Evolutionary conservation across 1,284 basidiomycete genomes (phyloP), one percentile per base, ranked within the genome.

Genomic region (Coniophora puteana): DNA sequence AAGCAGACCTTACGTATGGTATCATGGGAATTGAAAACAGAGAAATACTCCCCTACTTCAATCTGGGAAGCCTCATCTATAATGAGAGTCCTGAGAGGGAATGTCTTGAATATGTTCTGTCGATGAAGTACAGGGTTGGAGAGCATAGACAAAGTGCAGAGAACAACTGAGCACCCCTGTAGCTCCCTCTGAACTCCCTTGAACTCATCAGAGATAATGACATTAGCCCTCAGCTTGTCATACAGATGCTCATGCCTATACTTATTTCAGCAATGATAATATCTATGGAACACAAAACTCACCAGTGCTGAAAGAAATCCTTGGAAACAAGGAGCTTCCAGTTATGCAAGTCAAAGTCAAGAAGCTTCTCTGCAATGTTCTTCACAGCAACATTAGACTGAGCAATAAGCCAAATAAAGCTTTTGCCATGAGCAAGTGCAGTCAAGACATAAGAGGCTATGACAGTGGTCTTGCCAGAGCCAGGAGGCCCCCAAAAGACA

Each of bases 81-180:
- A 29, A 64, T 50, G 14, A 76, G 50, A 21, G 56, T 64, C 11
- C 50, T 45, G 22, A 73, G 34, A 12, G 71, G 68, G 3, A 54
- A 51, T 11, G 4, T 46, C 8, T 2, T 38, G 8, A 64, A 64
- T 5, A 35, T 20, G 7, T 21, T 14, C 32, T 8, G 18, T 3
- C 30, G 69, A 1, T 40, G 53, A 40, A 87, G 51, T 0, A 3
- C 12, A 0, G 16, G 27, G 46, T 69, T 71, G 3, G 83, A 79
- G 1, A 89, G 69, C 83, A 88, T 89, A 54, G 72, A 72, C 0
- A 88, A 58, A 10, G 87, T 89, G 54, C 80, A 86, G 1, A 60
- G 61, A 3, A 60, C 45, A 36, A 60, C 52, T 36, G 61, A 54
- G 7, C 56, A 62, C 3, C 25, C 36, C 22, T 32, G 38, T 8